Evolutionary conservation across 306 rosid species (phyloP).

Genomic region (Abrus precatorius): DNA sequence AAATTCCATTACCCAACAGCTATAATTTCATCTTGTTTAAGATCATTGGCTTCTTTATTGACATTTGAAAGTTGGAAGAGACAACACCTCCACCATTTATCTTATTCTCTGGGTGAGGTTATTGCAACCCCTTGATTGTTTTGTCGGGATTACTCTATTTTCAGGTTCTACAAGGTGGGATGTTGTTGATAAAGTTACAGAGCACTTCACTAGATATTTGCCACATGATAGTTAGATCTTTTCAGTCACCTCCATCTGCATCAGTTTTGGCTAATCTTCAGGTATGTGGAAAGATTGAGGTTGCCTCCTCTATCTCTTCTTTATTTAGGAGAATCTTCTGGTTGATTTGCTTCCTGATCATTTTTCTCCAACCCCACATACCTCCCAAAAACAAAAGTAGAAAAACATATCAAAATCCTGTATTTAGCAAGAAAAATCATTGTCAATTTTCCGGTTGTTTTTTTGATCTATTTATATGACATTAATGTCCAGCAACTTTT

Average conservation of each 20-base stretch:
- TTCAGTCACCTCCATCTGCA: slow-evolving; percentile 69
- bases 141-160: slow-evolving; percentile 39
- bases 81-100: slow-evolving; percentile 4
- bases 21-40: slow-evolving; percentile 10
- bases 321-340: neutral
- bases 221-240: slow-evolving; percentile 63
- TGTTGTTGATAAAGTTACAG: slow-evolving; percentile 74
- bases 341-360: slow-evolving; percentile 34
- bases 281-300: slow-evolving; percentile 62
- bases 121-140: slow-evolving; percentile 27
- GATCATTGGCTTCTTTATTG: slow-evolving; percentile 23
- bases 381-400: neutral
- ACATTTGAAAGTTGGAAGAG: slow-evolving; percentile 25
- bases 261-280: slow-evolving; percentile 74
- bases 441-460: slow-evolving; percentile 10
- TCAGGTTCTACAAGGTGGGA: slow-evolving; percentile 79
- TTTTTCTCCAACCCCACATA: neutral
- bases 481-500: slow-evolving; percentile 52
- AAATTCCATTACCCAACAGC: slow-evolving; percentile 1
- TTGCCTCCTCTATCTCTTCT: slow-evolving; percentile 24
- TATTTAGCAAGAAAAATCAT: slow-evolving; percentile 26
- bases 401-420: neutral
- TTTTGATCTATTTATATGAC: slow-evolving; percentile 42
- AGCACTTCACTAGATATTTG: slow-evolving; percentile 71
- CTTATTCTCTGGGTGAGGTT: slow-evolving; percentile 7